Conservation (phyloP, 768 basidiomycete species). For the Nidula microcarpa region DNA sequence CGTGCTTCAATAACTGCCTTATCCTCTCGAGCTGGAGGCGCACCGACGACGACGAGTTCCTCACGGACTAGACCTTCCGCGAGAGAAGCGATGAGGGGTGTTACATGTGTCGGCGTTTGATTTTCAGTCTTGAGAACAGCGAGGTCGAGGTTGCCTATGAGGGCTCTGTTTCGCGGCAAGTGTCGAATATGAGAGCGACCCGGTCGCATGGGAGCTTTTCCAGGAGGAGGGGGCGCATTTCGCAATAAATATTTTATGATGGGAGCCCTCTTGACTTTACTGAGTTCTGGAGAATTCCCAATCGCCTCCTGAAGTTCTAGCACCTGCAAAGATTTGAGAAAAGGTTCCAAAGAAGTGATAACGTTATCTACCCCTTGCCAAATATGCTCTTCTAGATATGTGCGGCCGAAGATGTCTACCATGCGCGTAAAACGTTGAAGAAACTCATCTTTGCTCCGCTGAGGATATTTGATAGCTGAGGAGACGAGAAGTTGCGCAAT, state of each 20-base stretch:
- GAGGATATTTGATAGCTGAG: constrained; percentile 23
- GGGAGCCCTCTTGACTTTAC: constrained; percentile 14
- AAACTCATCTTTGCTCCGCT: constrained; percentile 29
- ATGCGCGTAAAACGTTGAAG: constrained; percentile 22
- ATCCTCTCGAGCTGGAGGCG: constrained; percentile 25
- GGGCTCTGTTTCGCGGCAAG: constrained; percentile 8
- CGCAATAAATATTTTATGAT: constrained; percentile 22
- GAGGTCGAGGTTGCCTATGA: constrained; percentile 47
- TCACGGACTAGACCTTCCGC: constrained; percentile 53
- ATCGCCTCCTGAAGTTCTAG: constrained; percentile 25
- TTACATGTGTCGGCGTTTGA: constrained; percentile 59
- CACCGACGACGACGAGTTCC: constrained; percentile 49
- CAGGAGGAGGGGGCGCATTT: constrained; percentile 6
- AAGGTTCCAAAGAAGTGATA: neutral
- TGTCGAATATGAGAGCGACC: constrained; percentile 5
- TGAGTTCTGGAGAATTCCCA: constrained; percentile 13
- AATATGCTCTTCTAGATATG: constrained; percentile 27
- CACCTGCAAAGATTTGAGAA: constrained; percentile 12
- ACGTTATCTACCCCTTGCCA: constrained; percentile 23
- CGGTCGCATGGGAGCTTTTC: neutral
- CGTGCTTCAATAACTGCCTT: constrained; percentile 20
- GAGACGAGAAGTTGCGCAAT: constrained; percentile 48
- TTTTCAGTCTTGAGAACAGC: constrained; percentile 53
- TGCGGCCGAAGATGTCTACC: constrained; percentile 31
- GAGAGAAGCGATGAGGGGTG: constrained; percentile 51